phyloP scores from a whole-genome alignment of 2,329 filamentous ascomycete species.

The Nectriaceae sp. region DNA sequence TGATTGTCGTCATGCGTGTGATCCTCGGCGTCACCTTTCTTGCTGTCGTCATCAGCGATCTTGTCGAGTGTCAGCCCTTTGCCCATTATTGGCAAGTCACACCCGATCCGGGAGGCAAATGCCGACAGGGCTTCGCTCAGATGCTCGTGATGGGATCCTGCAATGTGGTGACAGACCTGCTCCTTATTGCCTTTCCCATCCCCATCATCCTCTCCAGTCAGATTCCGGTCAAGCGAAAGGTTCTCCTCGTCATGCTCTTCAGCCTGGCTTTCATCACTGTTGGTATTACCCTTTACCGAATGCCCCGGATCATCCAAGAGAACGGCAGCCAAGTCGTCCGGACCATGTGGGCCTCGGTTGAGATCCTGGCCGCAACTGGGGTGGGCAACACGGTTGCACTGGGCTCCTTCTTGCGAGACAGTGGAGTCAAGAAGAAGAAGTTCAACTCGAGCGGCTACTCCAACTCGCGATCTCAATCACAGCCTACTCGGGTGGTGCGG shows the following conservation, averaged over 20 bases:
- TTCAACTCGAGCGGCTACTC: conserved; percentile 54
- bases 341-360: conserved; percentile 81
- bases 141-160: conserved; percentile 81
- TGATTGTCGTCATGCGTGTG: conserved; percentile 69
- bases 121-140: conserved; percentile 80
- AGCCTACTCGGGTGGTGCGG: conserved; percentile 21
- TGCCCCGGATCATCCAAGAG: conserved; percentile 69
- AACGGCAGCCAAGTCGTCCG: conserved; percentile 78
- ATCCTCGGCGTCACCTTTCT: conserved; percentile 74
- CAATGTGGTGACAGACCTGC: conserved; percentile 81
- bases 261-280: conserved; percentile 76
- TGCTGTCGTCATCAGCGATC: conserved; percentile 74
- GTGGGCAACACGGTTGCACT: conserved; percentile 86
- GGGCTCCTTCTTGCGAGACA: conserved; percentile 85
- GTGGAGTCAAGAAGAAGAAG: conserved; percentile 81
- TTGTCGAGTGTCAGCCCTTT: conserved; percentile 78
- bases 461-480: conserved; percentile 24
- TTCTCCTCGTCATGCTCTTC: conserved; percentile 77
- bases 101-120: conserved; percentile 79
- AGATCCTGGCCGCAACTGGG: conserved; percentile 80
- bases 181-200: conserved; percentile 83
- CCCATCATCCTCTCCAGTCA: conserved; percentile 80
- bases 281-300: conserved; percentile 73
- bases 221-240: conserved; percentile 73
- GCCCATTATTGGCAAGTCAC: conserved; percentile 72